These are phyloP conservation scores for Trypanosoma lewisi DNA, from an alignment of 208 protist genomes.

Conservation along the genomic window DNA sequence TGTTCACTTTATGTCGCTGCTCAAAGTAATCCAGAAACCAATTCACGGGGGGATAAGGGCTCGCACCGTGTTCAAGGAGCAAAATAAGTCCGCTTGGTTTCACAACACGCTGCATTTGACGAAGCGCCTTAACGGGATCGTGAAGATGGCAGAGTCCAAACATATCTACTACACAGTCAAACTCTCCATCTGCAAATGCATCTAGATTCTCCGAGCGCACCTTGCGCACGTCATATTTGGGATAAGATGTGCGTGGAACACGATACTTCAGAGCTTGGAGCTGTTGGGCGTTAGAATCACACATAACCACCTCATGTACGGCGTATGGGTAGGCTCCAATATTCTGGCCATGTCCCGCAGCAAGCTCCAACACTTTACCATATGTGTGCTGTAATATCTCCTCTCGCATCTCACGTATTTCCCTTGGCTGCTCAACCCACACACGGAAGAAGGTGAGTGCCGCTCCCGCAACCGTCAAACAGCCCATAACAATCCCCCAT, in stretches of 20 bases:
- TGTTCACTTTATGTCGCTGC: constrained; percentile 76
- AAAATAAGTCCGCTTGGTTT: constrained; percentile 89
- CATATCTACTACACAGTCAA: constrained; percentile 91
- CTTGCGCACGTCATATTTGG: constrained; percentile 81
- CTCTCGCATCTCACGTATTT: constrained; percentile 79
- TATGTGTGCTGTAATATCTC: constrained; percentile 84
- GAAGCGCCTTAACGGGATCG: constrained; percentile 85
- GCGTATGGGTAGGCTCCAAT: constrained; percentile 89
- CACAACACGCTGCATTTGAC: constrained; percentile 89
- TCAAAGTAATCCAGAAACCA: constrained; percentile 88
- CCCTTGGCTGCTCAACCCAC: constrained; percentile 82
- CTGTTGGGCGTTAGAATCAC: constrained; percentile 83
- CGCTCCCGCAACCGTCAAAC: constrained; percentile 33
- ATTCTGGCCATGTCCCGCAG: constrained; percentile 87
- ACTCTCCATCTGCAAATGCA: constrained; percentile 75
- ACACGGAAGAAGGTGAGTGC: constrained; percentile 73
- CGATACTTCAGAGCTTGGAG: constrained; percentile 81
- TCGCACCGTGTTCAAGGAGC: constrained; percentile 86
- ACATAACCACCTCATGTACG: constrained; percentile 84
- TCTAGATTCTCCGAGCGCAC: constrained; percentile 81
- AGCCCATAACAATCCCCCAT: constrained; percentile 34
- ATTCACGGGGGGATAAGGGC: constrained; percentile 82
- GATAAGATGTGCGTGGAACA: constrained; percentile 77
- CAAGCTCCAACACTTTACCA: constrained; percentile 83
- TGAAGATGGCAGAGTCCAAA: constrained; percentile 90